Evolutionary conservation across 495 filamentous ascomycete species (phyloP).

Genomic region (Corynascus novoguineensis): DNA sequence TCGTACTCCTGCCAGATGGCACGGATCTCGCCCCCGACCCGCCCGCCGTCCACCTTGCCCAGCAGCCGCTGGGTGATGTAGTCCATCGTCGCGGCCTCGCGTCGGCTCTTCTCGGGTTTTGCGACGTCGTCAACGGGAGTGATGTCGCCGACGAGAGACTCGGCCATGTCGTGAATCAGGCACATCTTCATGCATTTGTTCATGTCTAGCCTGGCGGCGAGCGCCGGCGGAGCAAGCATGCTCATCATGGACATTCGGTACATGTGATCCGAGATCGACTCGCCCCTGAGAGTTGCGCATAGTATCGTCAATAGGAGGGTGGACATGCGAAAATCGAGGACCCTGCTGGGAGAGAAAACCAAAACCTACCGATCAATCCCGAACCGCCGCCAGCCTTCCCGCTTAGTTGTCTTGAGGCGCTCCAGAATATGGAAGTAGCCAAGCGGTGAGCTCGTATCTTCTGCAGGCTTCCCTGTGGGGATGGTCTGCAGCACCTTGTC

Average conservation of each 20-base stretch:
- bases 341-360: no score
- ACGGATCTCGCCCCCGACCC: conserved; percentile 61
- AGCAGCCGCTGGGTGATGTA: conserved; percentile 71
- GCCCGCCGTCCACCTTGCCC: conserved; percentile 64
- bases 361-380: conserved; percentile 53
- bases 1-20: conserved; percentile 92
- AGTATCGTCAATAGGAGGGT: conserved; percentile 9
- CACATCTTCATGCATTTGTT: conserved; percentile 87
- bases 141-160: conserved; percentile 90
- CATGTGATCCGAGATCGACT: conserved; percentile 98
- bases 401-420: conserved; percentile 88
- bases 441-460: conserved; percentile 66
- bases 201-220: conserved; percentile 65
- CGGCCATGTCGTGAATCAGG: conserved; percentile 95
- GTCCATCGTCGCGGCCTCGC: conserved; percentile 84
- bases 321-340: conserved; percentile 7
- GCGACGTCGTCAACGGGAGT: conserved; percentile 74
- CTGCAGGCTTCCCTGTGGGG: conserved; percentile 42
- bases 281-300: conserved; percentile 40
- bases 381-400: conserved; percentile 92
- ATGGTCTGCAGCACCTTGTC: conserved; percentile 46
- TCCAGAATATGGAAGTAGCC: conserved; percentile 92
- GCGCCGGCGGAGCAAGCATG: conserved; percentile 79
- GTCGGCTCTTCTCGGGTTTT: conserved; percentile 74
- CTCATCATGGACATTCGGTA: conserved; percentile 98